A percentile compares a stretch with the other conserved stretches of the same genome.
Conservation (phyloP, 352 stramenopile species). For the Pythium folliculosum region DNA sequence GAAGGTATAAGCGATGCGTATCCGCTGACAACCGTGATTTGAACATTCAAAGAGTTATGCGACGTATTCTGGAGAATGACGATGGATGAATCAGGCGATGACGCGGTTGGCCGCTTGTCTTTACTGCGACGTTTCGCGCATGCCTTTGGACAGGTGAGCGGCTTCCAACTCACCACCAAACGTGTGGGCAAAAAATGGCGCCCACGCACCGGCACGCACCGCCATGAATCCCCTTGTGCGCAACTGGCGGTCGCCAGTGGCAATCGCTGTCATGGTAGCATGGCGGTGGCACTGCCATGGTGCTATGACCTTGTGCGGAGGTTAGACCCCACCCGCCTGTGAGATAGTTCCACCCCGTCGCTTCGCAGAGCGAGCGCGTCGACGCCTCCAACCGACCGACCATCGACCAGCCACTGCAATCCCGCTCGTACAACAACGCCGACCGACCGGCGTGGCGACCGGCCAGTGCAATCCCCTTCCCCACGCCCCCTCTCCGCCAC, state of each 20-base stretch:
- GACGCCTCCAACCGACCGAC: slow-evolving; percentile 3
- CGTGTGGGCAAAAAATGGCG: background rate
- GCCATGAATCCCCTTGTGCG: background rate
- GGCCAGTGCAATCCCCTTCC: background rate
- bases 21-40: no score
- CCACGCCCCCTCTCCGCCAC: background rate
- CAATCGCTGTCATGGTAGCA: background rate
- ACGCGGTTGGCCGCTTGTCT: slow-evolving; percentile 2
- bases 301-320: background rate
- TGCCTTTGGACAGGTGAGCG: slow-evolving; percentile 13
- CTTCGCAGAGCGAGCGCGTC: background rate
- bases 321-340: background rate
- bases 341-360: background rate
- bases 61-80: slow-evolving; percentile 5
- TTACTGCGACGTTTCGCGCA: slow-evolving; percentile 6
- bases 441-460: background rate
- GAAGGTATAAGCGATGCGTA: no score
- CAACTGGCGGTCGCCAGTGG: background rate
- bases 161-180: background rate
- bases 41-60: no score
- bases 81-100: background rate
- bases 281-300: background rate
- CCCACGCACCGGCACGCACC: background rate
- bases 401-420: slow-evolving; percentile 14
- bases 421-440: background rate